phyloP scores from a whole-genome alignment of 345 rosid species.

The Moringa oleifera region DNA sequence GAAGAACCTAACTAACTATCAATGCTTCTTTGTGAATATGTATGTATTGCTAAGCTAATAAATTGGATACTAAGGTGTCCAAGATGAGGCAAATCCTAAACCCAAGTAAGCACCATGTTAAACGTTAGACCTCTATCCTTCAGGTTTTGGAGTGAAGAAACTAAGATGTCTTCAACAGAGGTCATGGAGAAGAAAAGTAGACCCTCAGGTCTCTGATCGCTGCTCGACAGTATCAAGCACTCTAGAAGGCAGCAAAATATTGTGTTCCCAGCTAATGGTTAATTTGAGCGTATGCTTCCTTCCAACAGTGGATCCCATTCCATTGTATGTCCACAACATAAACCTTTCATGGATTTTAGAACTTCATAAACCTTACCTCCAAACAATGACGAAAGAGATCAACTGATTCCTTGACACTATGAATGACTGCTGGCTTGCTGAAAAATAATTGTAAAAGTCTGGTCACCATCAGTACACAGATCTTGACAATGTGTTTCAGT shows the following conservation, averaged over 20 bases:
- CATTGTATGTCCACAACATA: neutral
- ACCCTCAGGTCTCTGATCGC: too few species aligned
- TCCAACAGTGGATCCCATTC: neutral
- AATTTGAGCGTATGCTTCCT: neutral
- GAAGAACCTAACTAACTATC: neutral
- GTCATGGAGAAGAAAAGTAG: neutral
- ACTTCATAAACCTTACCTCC: conserved; percentile 9
- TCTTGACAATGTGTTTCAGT: neutral
- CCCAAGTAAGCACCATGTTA: neutral
- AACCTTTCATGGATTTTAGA: conserved; percentile 5
- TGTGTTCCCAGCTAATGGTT: neutral
- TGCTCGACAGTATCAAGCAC: neutral
- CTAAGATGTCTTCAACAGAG: too few species aligned
- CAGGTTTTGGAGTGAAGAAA: too few species aligned
- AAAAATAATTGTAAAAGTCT: conserved; percentile 11
- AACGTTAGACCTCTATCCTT: neutral
- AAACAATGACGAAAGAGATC: conserved; percentile 17
- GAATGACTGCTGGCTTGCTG: conserved; percentile 13
- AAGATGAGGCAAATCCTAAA: too few species aligned
- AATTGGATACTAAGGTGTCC: neutral
- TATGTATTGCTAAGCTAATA: too few species aligned
- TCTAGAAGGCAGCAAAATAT: neutral
- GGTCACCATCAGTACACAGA: neutral
- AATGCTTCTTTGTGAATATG: neutral
- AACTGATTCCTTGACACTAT: conserved; percentile 4